A percentile compares a stretch with the other conserved stretches of the same genome.
phyloP scores from a whole-genome alignment of 1,284 basidiomycete genomes.

The Ceratobasidium theobromae region DNA sequence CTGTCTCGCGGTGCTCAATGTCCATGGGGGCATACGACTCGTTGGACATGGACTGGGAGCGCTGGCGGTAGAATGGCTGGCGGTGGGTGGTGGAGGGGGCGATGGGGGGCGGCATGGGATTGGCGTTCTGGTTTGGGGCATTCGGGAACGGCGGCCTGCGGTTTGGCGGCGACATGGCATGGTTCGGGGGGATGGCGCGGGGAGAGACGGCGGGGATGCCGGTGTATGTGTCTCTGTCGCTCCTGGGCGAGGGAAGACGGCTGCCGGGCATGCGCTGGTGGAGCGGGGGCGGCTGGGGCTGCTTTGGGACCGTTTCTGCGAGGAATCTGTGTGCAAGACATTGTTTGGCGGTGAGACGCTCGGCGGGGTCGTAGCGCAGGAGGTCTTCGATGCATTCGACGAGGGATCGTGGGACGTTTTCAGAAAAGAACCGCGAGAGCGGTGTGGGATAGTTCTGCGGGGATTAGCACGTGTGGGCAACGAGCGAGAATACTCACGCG shows the following conservation, averaged over 20 bases:
- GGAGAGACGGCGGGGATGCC: constrained; percentile 54
- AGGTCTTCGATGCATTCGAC: constrained; percentile 92
- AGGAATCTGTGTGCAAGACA: constrained; percentile 91
- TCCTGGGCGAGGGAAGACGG: constrained; percentile 39
- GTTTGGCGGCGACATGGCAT: constrained; percentile 54
- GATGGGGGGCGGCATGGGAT: constrained; percentile 35
- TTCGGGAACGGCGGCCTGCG: constrained; percentile 44
- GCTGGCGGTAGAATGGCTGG: constrained; percentile 18
- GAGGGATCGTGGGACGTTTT: constrained; percentile 73
- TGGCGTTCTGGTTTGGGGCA: not conserved
- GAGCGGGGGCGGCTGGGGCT: constrained; percentile 39
- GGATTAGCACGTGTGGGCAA: constrained; percentile 29
- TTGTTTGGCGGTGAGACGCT: constrained; percentile 80
- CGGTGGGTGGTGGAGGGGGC: constrained; percentile 44
- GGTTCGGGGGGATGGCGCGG: constrained; percentile 60
- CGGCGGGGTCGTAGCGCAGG: constrained; percentile 88
- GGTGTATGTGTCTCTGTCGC: constrained; percentile 37
- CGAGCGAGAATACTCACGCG: constrained; percentile 44
- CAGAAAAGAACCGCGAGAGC: constrained; percentile 78
- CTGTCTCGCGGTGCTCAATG: constrained; percentile 44
- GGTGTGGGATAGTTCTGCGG: constrained; percentile 72
- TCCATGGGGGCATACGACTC: not conserved
- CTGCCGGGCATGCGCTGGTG: constrained; percentile 25
- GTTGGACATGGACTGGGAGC: not conserved
- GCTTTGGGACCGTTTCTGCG: constrained; percentile 57